These are phyloP conservation scores for Nitzschia sp. DNA, from an alignment of 108 stramenopile genomes.

Conservation along the genomic window DNA sequence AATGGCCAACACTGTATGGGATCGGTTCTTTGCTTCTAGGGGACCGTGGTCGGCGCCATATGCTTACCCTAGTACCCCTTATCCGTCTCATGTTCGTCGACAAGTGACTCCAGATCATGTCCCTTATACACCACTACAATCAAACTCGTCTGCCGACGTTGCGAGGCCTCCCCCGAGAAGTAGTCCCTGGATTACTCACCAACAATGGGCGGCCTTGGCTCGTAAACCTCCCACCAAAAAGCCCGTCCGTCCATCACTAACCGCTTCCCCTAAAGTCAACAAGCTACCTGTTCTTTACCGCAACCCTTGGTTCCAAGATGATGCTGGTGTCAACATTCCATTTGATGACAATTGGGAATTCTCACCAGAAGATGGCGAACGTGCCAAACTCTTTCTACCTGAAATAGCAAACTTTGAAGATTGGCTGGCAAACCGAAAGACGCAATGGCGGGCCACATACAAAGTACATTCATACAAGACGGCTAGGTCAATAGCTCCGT, in stretches of 20 bases:
- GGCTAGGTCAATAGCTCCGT: neutral
- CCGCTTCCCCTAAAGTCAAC: neutral
- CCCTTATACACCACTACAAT: no score
- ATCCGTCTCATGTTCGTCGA: no score
- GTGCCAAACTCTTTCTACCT: slow-evolving; percentile 27
- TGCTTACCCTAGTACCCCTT: neutral
- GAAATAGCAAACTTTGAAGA: slow-evolving; percentile 24
- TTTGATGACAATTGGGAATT: slow-evolving; percentile 51
- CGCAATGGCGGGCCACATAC: slow-evolving; percentile 49
- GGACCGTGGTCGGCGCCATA: neutral
- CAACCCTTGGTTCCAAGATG: slow-evolving; percentile 27
- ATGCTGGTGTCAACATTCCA: slow-evolving; percentile 15
- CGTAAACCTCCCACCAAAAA: neutral
- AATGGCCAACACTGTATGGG: slow-evolving; percentile 10
- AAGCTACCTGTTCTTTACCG: neutral
- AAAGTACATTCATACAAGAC: slow-evolving; percentile 38
- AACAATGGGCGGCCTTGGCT: no score
- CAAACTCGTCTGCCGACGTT: neutral
- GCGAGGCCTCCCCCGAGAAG: neutral
- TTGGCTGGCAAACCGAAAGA: slow-evolving; percentile 55
- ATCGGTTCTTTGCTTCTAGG: neutral
- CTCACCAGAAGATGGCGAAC: slow-evolving; percentile 48
- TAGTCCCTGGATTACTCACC: neutral
- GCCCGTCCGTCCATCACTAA: neutral
- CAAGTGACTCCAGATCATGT: no score